Evolutionary conservation across 1,139 yeast species (phyloP), one percentile per base, ranked within the genome.

Genomic region (Scheffersomyces illinoinensis): DNA sequence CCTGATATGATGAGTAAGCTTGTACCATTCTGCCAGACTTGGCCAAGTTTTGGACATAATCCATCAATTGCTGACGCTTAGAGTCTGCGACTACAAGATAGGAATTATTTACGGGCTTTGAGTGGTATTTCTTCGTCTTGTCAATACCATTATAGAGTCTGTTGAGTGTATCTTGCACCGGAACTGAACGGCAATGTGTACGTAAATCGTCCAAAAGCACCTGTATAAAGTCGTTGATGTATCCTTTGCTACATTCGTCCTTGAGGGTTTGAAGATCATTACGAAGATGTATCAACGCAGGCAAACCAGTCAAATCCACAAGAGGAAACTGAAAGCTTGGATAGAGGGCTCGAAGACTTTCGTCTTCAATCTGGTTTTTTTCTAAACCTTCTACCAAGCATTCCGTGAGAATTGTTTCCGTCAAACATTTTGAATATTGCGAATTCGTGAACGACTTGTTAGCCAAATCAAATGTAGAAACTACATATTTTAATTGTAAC

Each of bases 1-100:
- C 96, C 67, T 89, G 91, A 71, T 90, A 93, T 8, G 78, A 69
- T 48, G 82, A 78, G 66, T 89, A 89, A 0, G 96, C 92, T 23
- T 84, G 79, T 2, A 85, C 80, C 53, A 93, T 74, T 65, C 85
- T 86, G 47, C 88, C 89, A 50, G 93, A 85, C 62, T 87, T 83
- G 12, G 85, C 77, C 52, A 92, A 77, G 53, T 90, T 89, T 21
- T 73, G 71, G 33, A 91, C 77, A 56, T 79, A 81, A 1, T 73
- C 78, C 8, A 75, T 74, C 6, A 91, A 71, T 24, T 76, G 70
- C 0, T 62, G 61, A 61, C 83, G 82, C 51, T 81, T 75, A 0
- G 66, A 68, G 0, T 76, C 75, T 8, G 71, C 67, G 6, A 87
- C 66, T 1, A 62, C 65, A 50, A 73, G 73, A 64, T 81, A 86